A percentile compares a stretch with the other conserved stretches of the same genome.
Evolutionary conservation across 1,139 yeast genomes (phyloP).

Genomic region (Debaryomyces psychrophilus): DNA sequence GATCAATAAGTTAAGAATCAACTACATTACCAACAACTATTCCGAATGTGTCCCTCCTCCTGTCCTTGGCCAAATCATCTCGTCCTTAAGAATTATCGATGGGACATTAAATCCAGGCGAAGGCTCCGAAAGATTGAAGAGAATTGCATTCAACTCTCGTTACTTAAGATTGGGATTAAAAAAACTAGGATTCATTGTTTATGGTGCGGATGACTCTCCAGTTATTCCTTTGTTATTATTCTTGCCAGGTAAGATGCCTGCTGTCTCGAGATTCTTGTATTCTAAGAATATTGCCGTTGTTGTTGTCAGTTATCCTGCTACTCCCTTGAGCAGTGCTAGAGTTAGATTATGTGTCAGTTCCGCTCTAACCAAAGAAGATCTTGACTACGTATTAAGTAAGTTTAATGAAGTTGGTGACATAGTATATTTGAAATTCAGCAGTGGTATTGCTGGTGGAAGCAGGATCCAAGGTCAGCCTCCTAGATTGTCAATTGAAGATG

Average conservation of each 20-base stretch:
- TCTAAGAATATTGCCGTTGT: constrained; percentile 88
- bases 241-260: constrained; percentile 94
- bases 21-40: constrained; percentile 72
- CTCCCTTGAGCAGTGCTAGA: constrained; percentile 88
- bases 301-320: constrained; percentile 96
- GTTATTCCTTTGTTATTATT: constrained; percentile 87
- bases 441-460: constrained; percentile 74
- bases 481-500: constrained; percentile 79
- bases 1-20: constrained; percentile 74
- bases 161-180: constrained; percentile 88
- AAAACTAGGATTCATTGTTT: constrained; percentile 89
- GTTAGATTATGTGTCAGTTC: constrained; percentile 92
- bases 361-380: constrained; percentile 89
- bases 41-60: constrained; percentile 91
- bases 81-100: constrained; percentile 75
- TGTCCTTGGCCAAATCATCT: constrained; percentile 82
- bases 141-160: constrained; percentile 94
- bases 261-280: constrained; percentile 80
- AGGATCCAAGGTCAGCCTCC: constrained; percentile 61
- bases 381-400: constrained; percentile 75
- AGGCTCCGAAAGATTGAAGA: constrained; percentile 85
- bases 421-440: constrained; percentile 73
- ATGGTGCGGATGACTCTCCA: constrained; percentile 96
- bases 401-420: constrained; percentile 81
- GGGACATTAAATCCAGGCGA: constrained; percentile 91